Conservation (phyloP, 139 green algal species). For the Coccomyxa sp. region DNA sequence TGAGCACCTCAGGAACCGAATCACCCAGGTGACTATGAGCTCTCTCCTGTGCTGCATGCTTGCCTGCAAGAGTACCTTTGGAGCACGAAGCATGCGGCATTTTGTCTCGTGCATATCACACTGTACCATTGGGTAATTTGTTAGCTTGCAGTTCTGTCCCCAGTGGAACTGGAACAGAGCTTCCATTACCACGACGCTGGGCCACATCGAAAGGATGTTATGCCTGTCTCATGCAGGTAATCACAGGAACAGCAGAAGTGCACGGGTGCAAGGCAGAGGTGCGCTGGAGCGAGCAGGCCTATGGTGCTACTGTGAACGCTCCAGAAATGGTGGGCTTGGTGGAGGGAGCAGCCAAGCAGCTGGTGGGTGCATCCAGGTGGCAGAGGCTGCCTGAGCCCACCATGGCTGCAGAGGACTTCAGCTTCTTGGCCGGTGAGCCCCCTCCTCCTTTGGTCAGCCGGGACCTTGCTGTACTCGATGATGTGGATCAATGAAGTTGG, state of each 20-base stretch:
- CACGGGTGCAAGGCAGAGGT: slow-evolving; percentile 67
- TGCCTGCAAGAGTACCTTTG: neutral
- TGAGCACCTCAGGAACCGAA: neutral
- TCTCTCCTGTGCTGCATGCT: neutral
- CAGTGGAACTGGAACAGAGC: neutral
- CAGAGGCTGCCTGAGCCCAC: neutral
- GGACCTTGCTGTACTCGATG: neutral
- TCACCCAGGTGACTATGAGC: neutral
- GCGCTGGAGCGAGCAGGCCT: slow-evolving; percentile 60
- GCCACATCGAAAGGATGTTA: neutral
- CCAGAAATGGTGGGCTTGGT: slow-evolving; percentile 41
- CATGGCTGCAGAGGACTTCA: neutral
- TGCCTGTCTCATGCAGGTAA: slow-evolving; percentile 21
- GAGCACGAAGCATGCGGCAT: neutral
- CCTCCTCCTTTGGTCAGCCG: too few species aligned
- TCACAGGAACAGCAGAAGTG: slow-evolving; percentile 32
- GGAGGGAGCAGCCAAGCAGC: slow-evolving; percentile 41
- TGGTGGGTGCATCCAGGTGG: neutral
- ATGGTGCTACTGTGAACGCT: slow-evolving; percentile 79
- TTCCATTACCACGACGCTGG: neutral
- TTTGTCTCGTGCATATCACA: neutral
- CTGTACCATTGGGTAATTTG: neutral
- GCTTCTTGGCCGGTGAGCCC: neutral
- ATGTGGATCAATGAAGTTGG: slow-evolving; percentile 24
- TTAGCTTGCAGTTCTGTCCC: neutral